phyloP scores from a whole-genome alignment of 371 early-diverging fungal species.

The Phascolomyces articulosus region DNA sequence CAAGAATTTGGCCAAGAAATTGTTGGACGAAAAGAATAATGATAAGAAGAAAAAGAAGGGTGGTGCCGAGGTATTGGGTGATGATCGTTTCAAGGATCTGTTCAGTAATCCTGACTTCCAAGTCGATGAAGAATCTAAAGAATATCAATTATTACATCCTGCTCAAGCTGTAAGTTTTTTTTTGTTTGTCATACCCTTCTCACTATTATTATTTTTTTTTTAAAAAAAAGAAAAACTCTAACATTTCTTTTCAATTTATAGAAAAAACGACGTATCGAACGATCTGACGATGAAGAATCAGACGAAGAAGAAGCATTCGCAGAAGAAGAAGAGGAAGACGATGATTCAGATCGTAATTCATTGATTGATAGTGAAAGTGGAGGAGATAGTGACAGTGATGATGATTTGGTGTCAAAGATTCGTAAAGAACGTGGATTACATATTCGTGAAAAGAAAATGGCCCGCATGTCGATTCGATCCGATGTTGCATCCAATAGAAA shows the following conservation, averaged over 20 bases:
- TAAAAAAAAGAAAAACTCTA: no score
- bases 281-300: slow-evolving; percentile 43
- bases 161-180: slow-evolving; percentile 32
- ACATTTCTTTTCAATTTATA: no score
- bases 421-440: slow-evolving; percentile 48
- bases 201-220: not conserved
- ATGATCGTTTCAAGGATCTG: slow-evolving; percentile 86
- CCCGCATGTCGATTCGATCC: slow-evolving; percentile 24
- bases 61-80: slow-evolving; percentile 57
- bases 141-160: slow-evolving; percentile 89
- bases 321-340: slow-evolving; percentile 47
- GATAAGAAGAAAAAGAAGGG: slow-evolving; percentile 51
- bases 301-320: slow-evolving; percentile 41
- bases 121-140: slow-evolving; percentile 86
- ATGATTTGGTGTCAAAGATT: slow-evolving; percentile 48
- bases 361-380: slow-evolving; percentile 4
- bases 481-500: slow-evolving; percentile 30
- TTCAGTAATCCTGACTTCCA: slow-evolving; percentile 94
- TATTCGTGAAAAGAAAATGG: slow-evolving; percentile 33
- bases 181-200: not conserved
- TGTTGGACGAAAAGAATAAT: slow-evolving; percentile 57
- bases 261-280: slow-evolving; percentile 38
- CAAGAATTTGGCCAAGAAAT: slow-evolving; percentile 76
- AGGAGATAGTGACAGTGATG: slow-evolving; percentile 50
- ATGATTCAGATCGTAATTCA: slow-evolving; percentile 42